Conservation (phyloP, 345 rosid species). For the Eucalyptus curtisii region DNA sequence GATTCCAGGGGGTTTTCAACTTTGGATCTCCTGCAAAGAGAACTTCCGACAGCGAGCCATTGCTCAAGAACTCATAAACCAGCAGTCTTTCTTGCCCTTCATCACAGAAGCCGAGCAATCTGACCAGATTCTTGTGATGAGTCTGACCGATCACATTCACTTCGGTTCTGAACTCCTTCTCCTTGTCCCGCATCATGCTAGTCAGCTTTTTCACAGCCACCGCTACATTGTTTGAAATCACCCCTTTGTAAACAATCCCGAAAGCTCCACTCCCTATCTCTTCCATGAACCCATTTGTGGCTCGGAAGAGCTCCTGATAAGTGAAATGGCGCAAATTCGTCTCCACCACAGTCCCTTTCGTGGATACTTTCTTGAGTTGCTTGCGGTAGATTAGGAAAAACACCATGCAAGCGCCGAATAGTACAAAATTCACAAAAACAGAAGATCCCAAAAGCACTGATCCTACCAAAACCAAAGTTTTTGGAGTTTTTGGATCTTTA, state of each 20-base stretch:
- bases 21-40: background rate
- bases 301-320: constrained; percentile 14
- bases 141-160: background rate
- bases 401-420: background rate
- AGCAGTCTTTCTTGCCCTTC: background rate
- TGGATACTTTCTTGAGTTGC: background rate
- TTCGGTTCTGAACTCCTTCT: background rate
- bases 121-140: constrained; percentile 1
- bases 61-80: background rate
- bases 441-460: background rate
- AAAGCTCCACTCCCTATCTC: constrained; percentile 23
- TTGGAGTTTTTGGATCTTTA: background rate
- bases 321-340: constrained; percentile 4
- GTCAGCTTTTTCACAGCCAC: background rate
- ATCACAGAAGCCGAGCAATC: background rate
- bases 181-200: background rate
- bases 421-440: background rate
- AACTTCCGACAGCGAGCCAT: background rate
- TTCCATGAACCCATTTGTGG: constrained; percentile 15
- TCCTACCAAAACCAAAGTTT: background rate
- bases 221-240: background rate
- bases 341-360: background rate
- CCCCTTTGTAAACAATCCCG: background rate
- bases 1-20: constrained; percentile 2
- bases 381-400: background rate